Evolutionary conservation across 345 rosid species (phyloP), one percentile per base, ranked within the genome.

Genomic region (Salix dunnii): DNA sequence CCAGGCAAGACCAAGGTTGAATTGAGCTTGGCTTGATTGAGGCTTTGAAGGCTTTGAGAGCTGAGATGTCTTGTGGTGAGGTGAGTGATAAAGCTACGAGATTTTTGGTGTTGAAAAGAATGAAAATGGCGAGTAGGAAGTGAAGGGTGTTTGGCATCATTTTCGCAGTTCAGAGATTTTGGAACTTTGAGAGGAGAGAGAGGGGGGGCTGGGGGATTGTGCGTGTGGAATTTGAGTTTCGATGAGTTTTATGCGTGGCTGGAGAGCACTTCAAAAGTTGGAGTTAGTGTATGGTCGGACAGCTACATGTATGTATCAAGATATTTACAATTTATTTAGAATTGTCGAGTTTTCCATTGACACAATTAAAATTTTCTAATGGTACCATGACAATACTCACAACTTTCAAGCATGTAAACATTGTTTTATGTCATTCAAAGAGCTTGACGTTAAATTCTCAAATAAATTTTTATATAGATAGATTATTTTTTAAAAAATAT

Each of bases 11-110:
- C 89, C 89, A 91, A 0, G 81, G 72, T 0, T 81, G 90, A 78
- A 90, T 88, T 28, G 97, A 88, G 69, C 18, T 77, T 0, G 91
- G 88, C 65, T 88, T 90, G 65, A 91, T 71, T 10, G 90, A 51
- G 63, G 91, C 82, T 76, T 89, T 88, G 74, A 91, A 84, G 51
- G 91, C 86, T 84, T 89, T 89, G 21, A 91, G 76, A 35, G 92
- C 92, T 23, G 88, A 80, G 17, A 91, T 77, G 77, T 91, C 94
- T 55, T 73, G 81, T 3, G 81, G 76, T 7, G 77, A 72, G 60
- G 81, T 73, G 60, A 73, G 62, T 27, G 73, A 76, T 8, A 43
- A 49, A n/a, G 40, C 43, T 6, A 30, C 40, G 6, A 68, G 33
- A 68, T 74, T 46, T 2, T 7, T 62, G 31, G 81, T 27, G 31